These are phyloP conservation scores for Austropuccinia psidii DNA, from an alignment of 1,284 basidiomycete genomes.

Conservation along the genomic window DNA sequence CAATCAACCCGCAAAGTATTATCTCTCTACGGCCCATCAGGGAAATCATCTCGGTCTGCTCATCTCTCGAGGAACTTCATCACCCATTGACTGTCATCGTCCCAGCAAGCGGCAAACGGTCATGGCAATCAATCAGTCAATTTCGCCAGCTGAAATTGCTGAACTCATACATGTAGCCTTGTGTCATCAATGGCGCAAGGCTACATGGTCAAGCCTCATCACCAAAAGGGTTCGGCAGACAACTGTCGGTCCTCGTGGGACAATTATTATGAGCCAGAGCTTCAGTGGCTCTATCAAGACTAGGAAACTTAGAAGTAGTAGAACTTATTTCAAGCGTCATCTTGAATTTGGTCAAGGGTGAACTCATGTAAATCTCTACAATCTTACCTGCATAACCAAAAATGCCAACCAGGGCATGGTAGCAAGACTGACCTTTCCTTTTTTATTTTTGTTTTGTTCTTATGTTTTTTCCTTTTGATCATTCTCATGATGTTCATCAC, in stretches of 20 bases:
- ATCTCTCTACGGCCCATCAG: constrained; percentile 64
- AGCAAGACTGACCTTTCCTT: no score
- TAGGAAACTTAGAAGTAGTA: constrained; percentile 80
- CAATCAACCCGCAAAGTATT: constrained; percentile 81
- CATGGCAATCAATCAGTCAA: background rate
- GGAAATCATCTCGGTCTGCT: constrained; percentile 81
- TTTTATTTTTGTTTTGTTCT: no score
- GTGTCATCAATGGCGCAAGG: constrained; percentile 72
- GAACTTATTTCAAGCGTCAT: constrained; percentile 89
- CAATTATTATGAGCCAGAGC: constrained; percentile 92
- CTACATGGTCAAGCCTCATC: constrained; percentile 75
- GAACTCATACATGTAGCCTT: constrained; percentile 99
- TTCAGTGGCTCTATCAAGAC: constrained; percentile 72
- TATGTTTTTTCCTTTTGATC: no score
- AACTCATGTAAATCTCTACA: constrained; percentile 68
- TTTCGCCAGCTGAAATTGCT: constrained; percentile 67
- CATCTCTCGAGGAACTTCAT: constrained; percentile 76
- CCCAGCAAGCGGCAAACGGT: background rate
- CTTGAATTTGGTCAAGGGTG: constrained; percentile 90
- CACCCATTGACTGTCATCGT: constrained; percentile 39
- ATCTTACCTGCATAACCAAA: background rate
- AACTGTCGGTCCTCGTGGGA: constrained; percentile 83
- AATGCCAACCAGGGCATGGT: background rate
- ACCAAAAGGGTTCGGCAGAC: constrained; percentile 83
- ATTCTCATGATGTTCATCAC: background rate